Evolutionary conservation across 495 filamentous ascomycete species (phyloP).

Genomic region (Xylaria cubensis): DNA sequence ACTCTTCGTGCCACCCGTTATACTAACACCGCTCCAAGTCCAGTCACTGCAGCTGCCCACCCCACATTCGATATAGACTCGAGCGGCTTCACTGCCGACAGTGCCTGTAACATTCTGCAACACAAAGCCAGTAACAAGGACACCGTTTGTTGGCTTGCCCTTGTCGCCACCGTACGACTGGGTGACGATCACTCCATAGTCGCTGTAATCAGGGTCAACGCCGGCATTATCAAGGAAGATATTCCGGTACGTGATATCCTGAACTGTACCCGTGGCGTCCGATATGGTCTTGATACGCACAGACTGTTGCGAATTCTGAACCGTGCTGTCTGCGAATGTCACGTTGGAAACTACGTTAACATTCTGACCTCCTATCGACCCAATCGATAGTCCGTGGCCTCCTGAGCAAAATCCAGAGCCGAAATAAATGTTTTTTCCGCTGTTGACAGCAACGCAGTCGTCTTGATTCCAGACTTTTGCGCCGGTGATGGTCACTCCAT

Average conservation of each 20-base stretch:
- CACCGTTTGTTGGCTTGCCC: constrained; percentile 55
- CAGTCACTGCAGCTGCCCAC: constrained; percentile 53
- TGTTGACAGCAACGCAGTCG: constrained; percentile 63
- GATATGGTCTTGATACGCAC: constrained; percentile 68
- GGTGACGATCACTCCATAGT: constrained; percentile 61
- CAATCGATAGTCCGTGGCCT: constrained; percentile 66
- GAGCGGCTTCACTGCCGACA: constrained; percentile 47
- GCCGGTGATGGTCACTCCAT: constrained; percentile 55
- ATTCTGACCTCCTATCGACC: constrained; percentile 61
- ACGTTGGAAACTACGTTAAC: constrained; percentile 64
- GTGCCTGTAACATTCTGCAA: constrained; percentile 39
- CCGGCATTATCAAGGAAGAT: constrained; percentile 54
- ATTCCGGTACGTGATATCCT: constrained; percentile 60
- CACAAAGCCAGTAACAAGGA: constrained; percentile 61
- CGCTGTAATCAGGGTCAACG: constrained; percentile 12
- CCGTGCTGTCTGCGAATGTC: constrained; percentile 56
- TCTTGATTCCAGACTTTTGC: constrained; percentile 63
- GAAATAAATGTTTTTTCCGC: constrained; percentile 49
- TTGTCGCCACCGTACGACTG: constrained; percentile 64
- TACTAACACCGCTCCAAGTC: constrained; percentile 53
- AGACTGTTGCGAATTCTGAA: constrained; percentile 60
- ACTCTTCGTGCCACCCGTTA: constrained; percentile 54
- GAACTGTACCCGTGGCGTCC: constrained; percentile 59
- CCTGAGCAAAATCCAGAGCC: constrained; percentile 48
- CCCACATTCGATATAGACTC: constrained; percentile 62